Base-by-base conservation (phyloP, 371 early-diverging fungal species). In the Spiromyces aspiralis region DNA sequence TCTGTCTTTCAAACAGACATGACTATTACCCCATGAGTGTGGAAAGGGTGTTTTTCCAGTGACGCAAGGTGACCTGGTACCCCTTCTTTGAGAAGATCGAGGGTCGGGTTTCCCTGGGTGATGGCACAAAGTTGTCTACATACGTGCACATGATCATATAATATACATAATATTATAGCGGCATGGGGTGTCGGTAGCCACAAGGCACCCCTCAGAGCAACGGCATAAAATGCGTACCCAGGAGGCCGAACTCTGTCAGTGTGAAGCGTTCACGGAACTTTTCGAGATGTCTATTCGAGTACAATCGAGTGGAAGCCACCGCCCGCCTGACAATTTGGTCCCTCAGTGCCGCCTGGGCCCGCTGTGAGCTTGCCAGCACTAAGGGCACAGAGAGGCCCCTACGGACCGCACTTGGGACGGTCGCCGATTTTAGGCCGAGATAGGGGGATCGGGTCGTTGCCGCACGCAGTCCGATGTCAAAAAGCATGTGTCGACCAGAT, bases 61-160 rank as follows among this genome's bases (percentile, higher is more conserved):
- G 49, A 22, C 48, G 53, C 23, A 53, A 10, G 3, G 45, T 27
- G 12, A 53, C 48, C 42, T 53, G 41, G 4, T 47, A 46, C 12
- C 53, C 53, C 2, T 47, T n/a, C 45, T 53, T 53, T 12, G 53
- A 53, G 23, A 47, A 53, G 2, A 46, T 25, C 12, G 27, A 27
- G 22, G 53, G 53, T 12, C 49, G 43, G 13, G 27, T 46, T 20
- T 46, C 47, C 19, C 25, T 53, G 21, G 53, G 27, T 25, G 44
- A 47, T 12, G 53, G 53, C 41, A 53, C 47, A 26, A 53, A 53
- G 22, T 45, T 43, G 27, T 48, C 53, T 53, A 53, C 6, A 23
- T 28, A 47, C 23, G 24, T 26, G 12, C 35, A 53, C 22, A 46
- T 50, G 16, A 44, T 50, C 23, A 50, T 50, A 21, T 16, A 45